Evolutionary conservation across 805 yeast species (phyloP), one percentile per base, ranked within the genome.

Genomic region (Starmerella kuoi): DNA sequence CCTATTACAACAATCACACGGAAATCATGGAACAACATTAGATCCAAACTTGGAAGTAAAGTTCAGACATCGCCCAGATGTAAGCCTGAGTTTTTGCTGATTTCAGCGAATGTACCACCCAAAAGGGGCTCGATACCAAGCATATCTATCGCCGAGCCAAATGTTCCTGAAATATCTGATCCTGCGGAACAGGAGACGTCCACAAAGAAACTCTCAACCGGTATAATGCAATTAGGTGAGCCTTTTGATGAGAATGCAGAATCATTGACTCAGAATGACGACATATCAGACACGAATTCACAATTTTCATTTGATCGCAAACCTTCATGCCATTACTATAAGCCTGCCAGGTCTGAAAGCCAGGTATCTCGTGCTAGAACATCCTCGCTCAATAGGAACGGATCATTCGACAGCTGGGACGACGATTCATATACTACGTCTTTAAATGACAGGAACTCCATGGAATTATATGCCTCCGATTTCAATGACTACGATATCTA

Each of bases 231-330:
- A 5, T 14, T 32, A 20, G 40, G 44, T 12, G 40, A 23, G 27
- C 42, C 46, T 2, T 37, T 45, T 35, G 37, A 39, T 6, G 36
- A 32, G 5, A 28, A 17, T 12, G 30, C 17, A 11, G 25, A 14
- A 5, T 20, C 33, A 17, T 9, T 21, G 11, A 6, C 31, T 15
- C 26, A 5, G 11, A 15, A 5, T 6, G 25, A 17, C 27, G 33
- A 33, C 32, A 41, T 37, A 14, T 22, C 33, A n/a, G 47, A 44
- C 24, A 7, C 20, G 28, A 26, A 19, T 4, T 42, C 49, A 15
- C 32, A 38, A 41, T 75, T 73, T 48, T 74, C 79, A 1, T 75
- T 75, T 48, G 74, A 71, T 37, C 61, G 79, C 46, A 72, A 73
- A 41, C 61, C 71, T 1, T 73, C 79, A 0, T 66, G 70, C 19